Evolutionary conservation across 1,284 basidiomycete genomes (phyloP), one percentile per base, ranked within the genome.

Genomic region (Sparassis latifolia): DNA sequence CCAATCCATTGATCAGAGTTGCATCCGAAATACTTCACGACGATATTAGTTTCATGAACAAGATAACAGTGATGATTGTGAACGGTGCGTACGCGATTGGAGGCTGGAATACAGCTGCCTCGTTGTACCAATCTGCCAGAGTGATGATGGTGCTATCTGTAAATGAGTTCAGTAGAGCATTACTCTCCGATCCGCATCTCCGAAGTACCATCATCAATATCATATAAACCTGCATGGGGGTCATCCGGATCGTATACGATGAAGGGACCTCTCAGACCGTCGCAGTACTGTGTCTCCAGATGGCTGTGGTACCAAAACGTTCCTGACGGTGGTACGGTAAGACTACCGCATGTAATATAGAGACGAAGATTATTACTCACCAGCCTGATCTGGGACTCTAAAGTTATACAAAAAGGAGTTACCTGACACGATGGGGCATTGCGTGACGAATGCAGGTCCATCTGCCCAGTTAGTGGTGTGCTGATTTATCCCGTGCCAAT

Each of bases 1-100:
- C 76, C 31, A 64, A 58, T 3, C 75, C 74, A 45, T 83, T 83
- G 60, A 84, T 77, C 4, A 82, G 57, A 2, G 74, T 77, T 0
- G 72, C 48, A 42, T 58, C 51, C 10, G 57, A n/a, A 20, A 27
- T 32, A 28, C 55, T 57, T 12, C 10, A 41, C 7, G 7, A 9
- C 7, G 35, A 38, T 38, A 42, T 10, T 6, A 42, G 27, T 42
- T 10, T 28, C 9, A 27, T 28, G 20, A 37, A 6, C 1, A 6
- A 27, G 28, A 1, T 28, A 27, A 27, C 40, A 6, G 27, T 5
- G 6, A 42, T 28, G 10, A 10, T 10, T 7, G 7, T 10, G 43
- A 44, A 32, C 7, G 10, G 33, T 10, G 27, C 45, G 9, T 46
- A 46, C 45, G 32, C 10, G 27, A 29, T 6, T 7, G 7, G 42